Evolutionary conservation across 2,329 filamentous ascomycete genomes (phyloP).

Genomic region (Bipolaris victoriae): DNA sequence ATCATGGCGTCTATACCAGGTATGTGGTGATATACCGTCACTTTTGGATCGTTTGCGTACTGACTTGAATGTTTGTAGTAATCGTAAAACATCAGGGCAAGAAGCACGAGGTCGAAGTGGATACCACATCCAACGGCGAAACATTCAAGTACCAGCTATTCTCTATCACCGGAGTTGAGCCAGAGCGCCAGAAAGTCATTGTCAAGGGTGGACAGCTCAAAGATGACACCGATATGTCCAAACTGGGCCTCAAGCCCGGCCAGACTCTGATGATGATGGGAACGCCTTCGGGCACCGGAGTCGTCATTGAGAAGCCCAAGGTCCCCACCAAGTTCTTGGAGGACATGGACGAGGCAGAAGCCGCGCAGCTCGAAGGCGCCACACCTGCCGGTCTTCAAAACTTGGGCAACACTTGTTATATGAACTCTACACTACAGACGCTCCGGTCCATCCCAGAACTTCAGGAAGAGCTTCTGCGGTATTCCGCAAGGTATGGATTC

Average conservation of each 20-base stretch:
- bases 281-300: slow-evolving; percentile 72
- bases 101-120: slow-evolving; percentile 92
- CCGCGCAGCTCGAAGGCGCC: slow-evolving; percentile 80
- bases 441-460: slow-evolving; percentile 89
- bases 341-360: slow-evolving; percentile 96
- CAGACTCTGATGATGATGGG: slow-evolving; percentile 97
- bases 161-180: slow-evolving; percentile 94
- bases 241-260: slow-evolving; percentile 82
- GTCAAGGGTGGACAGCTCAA: slow-evolving; percentile 95
- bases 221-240: slow-evolving; percentile 86
- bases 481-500: slow-evolving; percentile 52
- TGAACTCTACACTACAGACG: slow-evolving; percentile 96
- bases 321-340: slow-evolving; percentile 88
- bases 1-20: slow-evolving; percentile 49
- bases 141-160: slow-evolving; percentile 95
- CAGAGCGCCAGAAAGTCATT: slow-evolving; percentile 93
- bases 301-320: slow-evolving; percentile 72
- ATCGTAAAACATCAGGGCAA: slow-evolving; percentile 95
- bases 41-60: slow-evolving; percentile 12
- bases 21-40: slow-evolving; percentile 16
- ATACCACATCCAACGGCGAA: slow-evolving; percentile 82
- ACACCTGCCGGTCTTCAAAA: slow-evolving; percentile 89
- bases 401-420: slow-evolving; percentile 96
- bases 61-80: slow-evolving; percentile 61
- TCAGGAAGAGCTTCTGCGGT: slow-evolving; percentile 75